Evolutionary conservation across 2,329 filamentous ascomycete species (phyloP).

Genomic region (Trichophyton mentagrophytes): DNA sequence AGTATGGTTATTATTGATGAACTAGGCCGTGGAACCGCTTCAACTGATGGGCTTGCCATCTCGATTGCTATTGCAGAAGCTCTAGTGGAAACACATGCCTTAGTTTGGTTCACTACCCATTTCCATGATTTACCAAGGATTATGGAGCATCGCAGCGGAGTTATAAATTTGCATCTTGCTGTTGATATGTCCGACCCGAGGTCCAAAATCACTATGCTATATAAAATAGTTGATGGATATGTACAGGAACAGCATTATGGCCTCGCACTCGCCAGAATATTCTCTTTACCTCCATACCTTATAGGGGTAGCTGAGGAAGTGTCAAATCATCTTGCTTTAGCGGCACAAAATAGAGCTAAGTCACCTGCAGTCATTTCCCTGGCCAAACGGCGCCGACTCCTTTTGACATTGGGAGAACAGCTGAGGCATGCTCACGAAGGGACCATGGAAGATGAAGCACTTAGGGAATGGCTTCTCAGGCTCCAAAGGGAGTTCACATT

Average conservation of each 20-base stretch:
- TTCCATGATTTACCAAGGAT: constrained; percentile 72
- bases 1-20: constrained; percentile 84
- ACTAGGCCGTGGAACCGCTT: constrained; percentile 80
- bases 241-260: constrained; percentile 67
- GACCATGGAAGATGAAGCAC: constrained; percentile 49
- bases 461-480: constrained; percentile 51
- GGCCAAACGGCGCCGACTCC: constrained; percentile 55
- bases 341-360: constrained; percentile 46
- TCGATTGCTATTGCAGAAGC: constrained; percentile 83
- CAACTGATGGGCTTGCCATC: constrained; percentile 75
- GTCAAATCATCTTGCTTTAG: constrained; percentile 47
- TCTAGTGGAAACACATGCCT: constrained; percentile 61
- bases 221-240: constrained; percentile 62
- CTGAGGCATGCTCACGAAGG: constrained; percentile 55
- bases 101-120: constrained; percentile 90
- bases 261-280: constrained; percentile 61
- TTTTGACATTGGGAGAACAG: constrained; percentile 60
- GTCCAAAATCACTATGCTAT: constrained; percentile 70
- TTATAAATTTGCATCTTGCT: constrained; percentile 69
- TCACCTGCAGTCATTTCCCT: constrained; percentile 46
- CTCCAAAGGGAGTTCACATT: constrained; percentile 63
- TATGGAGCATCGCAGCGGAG: constrained; percentile 60
- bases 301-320: constrained; percentile 56
- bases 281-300: constrained; percentile 57
- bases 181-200: constrained; percentile 49